These are phyloP conservation scores for Metschnikowia noctiluminum DNA, from an alignment of 805 yeast species.

Conservation along the genomic window DNA sequence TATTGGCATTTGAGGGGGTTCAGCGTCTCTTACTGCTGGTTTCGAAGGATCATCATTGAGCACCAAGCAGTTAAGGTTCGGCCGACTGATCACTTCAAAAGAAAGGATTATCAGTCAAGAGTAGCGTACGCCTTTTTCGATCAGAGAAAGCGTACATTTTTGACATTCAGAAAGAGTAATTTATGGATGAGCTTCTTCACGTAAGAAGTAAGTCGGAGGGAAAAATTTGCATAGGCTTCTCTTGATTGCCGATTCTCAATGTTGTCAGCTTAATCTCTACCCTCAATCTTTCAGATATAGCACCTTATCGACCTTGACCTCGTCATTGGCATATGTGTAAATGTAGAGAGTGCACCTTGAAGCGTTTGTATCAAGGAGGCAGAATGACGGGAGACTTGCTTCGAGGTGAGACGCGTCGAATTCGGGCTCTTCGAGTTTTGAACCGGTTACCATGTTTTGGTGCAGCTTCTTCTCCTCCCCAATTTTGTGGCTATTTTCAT, in stretches of 20 bases:
- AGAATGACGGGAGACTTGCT: slow-evolving; percentile 71
- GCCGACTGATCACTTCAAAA: too few relatives aligned
- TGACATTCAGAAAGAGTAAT: too few relatives aligned
- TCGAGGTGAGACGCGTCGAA: slow-evolving; percentile 16
- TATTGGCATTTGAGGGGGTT: too few relatives aligned
- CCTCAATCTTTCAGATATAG: slow-evolving; percentile 31
- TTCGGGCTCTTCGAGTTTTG: background rate
- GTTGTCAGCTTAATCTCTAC: background rate
- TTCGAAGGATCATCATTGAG: too few relatives aligned
- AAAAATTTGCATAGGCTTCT: too few relatives aligned
- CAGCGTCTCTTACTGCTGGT: too few relatives aligned
- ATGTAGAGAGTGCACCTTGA: slow-evolving; percentile 75
- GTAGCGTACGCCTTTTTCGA: too few relatives aligned
- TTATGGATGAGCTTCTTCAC: too few relatives aligned
- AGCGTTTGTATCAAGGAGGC: slow-evolving; percentile 83
- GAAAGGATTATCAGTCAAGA: too few relatives aligned
- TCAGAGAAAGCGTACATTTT: too few relatives aligned
- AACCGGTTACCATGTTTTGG: background rate
- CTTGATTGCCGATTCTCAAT: background rate
- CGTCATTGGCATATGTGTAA: slow-evolving; percentile 75
- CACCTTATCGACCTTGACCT: slow-evolving; percentile 88
- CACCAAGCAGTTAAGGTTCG: too few relatives aligned
- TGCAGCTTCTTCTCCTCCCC: background rate
- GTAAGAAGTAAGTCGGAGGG: too few relatives aligned
- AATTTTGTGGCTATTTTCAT: background rate